These are phyloP conservation scores for Fomitopsis pinicola DNA, from an alignment of 1,284 basidiomycete genomes.

Conservation along the genomic window DNA sequence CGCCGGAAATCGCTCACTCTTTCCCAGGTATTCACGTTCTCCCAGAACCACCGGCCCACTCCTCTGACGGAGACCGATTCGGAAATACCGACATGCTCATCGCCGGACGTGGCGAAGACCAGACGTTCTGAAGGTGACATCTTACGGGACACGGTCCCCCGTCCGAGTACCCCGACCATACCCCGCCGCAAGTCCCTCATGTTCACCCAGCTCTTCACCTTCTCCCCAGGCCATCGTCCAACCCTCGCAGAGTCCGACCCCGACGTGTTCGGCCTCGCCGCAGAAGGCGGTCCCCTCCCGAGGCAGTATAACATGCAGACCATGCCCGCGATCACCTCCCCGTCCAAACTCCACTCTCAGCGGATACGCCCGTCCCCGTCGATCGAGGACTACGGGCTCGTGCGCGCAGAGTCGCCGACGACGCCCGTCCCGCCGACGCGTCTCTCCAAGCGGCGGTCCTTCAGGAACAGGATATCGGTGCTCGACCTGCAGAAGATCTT, in stretches of 20 bases:
- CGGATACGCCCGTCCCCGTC: constrained; percentile 14
- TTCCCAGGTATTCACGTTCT: constrained; percentile 25
- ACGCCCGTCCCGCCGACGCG: constrained; percentile 3
- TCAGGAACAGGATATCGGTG: constrained; percentile 26
- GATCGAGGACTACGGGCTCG: constrained; percentile 17
- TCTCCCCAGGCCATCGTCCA: constrained; percentile 5
- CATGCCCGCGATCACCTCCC: constrained; percentile 3
- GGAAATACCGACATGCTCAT: not conserved
- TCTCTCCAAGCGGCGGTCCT: constrained; percentile 24
- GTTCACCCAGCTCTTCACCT: constrained; percentile 9
- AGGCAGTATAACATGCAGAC: constrained; percentile 3
- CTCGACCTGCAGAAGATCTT: constrained; percentile 29
- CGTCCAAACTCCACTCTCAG: constrained; percentile 3
- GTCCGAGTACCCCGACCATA: not conserved
- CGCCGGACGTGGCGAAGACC: not conserved
- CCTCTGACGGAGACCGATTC: constrained; percentile 10
- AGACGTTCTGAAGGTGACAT: not conserved
- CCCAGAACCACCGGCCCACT: constrained; percentile 14
- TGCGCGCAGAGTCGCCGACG: constrained; percentile 3
- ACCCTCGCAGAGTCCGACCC: constrained; percentile 8
- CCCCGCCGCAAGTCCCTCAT: constrained; percentile 5
- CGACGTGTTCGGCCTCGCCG: not conserved
- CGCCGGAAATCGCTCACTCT: constrained; percentile 24
- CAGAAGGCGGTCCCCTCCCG: not conserved
- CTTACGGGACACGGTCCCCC: not conserved